Base-by-base conservation (phyloP, 2,329 filamentous ascomycete species). In the Bipolaris sorokiniana region DNA sequence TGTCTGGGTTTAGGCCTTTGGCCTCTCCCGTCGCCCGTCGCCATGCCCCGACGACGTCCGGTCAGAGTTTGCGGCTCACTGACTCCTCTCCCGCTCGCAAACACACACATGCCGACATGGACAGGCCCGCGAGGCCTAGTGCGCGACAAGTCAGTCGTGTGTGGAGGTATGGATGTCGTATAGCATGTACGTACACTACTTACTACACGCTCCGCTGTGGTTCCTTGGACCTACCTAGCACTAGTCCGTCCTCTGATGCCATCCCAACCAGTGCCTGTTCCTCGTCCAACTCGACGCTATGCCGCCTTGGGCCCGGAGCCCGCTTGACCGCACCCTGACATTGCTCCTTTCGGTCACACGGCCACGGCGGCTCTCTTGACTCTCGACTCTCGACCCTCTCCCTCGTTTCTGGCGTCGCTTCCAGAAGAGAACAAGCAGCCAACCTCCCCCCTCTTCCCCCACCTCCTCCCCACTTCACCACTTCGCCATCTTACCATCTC, bases 1-100 rank as follows among this genome's bases (percentile, higher is more conserved):
- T 50, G 38, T 22, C 18, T 34, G 36, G 33, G 16, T 13, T 26
- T 13, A 16, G 22, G 15, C 13, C 22, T 11, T 48, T 34, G 26
- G 26, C 26, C 26, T 28, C 10, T 48, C 45, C 33, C 33, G 33
- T 33, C 18, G 45, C 45, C 33, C 26, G 26, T 28, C 26, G 26
- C 26, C 23, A 6, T 26, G 23, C 23, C 23, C 23, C 23, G 23
- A 26, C 23, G 23, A 26, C 11, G 45, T 48, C 16, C 16, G 44
- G 26, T 23, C 44, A 34, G n/a, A 36, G 16, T 23, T 37, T 48
- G 31, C 45, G 45, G 45, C 45, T 48, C 33, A 37, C 45, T 26
- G 23, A 37, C 31, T 37, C 31, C 31, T 23, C 18, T 36, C 18
- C 45, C 18, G 45, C 23, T 37, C 15, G 23, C 10, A 28, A 28